Base-by-base conservation (phyloP, 2,329 filamentous ascomycete genomes). In the Thielaviopsis punctulata region DNA sequence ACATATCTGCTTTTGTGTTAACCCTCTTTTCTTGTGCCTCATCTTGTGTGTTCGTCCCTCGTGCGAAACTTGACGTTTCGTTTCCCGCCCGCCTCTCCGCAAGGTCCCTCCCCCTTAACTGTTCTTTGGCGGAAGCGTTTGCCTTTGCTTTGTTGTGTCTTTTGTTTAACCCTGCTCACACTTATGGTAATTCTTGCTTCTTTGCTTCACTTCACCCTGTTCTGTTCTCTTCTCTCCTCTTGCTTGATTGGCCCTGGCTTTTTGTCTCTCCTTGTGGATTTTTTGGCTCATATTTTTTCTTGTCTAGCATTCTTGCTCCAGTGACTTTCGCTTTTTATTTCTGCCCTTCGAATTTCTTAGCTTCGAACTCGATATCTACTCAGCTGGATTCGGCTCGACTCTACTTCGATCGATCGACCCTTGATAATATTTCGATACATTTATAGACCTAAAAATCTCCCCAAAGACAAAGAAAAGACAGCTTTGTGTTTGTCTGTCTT, bases 271-370 rank as follows among this genome's bases (percentile, higher is more conserved):
- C 36, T 45, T 49, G 43, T n/a, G n/a, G n/a, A n/a, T n/a, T n/a
- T n/a, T n/a, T n/a, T n/a, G n/a, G n/a, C n/a, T n/a, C n/a, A n/a
- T n/a, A n/a, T n/a, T n/a, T n/a, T 27, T 39, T 48, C 45, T 44
- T 44, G 18, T 45, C 41, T 5, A 27, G 36, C 33, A 21, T 24
- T 50, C 36, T 48, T 25, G 45, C n/a, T 18, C 15, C 25, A 30
- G 15, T 45, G 46, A 21, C 52, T 49, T 30, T 48, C 50, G 45
- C 53, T 45, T 45, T 41, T 55, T 19, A 50, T 46, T 27, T n/a
- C 46, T 19, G n/a, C n/a, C n/a, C 12, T 15, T 36, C 30, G 30
- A 36, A 36, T 36, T 36, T 36, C 30, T 3, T 36, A 33, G 30
- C 13, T 36, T n/a, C 30, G 13, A 36, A 15, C 13, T 36, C 30